These are phyloP conservation scores for Candida stauntonica DNA, from an alignment of 805 yeast genomes.

Conservation along the genomic window DNA sequence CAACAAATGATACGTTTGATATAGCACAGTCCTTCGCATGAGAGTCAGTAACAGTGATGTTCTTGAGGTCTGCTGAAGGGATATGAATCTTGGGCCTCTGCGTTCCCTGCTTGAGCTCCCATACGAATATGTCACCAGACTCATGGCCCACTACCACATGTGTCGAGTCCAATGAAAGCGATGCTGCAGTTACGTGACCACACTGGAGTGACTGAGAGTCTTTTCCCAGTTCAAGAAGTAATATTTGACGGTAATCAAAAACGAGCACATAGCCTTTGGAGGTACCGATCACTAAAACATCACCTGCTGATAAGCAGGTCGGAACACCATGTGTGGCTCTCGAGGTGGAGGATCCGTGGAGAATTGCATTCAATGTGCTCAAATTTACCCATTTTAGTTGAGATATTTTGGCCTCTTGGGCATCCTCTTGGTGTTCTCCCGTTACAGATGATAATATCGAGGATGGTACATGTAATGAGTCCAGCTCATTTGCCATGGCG, in stretches of 20 bases:
- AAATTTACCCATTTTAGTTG: conserved; percentile 38
- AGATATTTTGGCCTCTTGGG: conserved; percentile 7
- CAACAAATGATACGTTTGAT: conserved; percentile 42
- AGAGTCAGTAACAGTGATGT: conserved; percentile 26
- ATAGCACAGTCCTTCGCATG: conserved; percentile 33
- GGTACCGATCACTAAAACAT: conserved; percentile 64
- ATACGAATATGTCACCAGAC: conserved; percentile 60
- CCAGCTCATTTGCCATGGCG: conserved; percentile 5
- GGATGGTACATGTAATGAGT: neutral
- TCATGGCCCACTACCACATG: conserved; percentile 65
- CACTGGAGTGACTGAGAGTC: conserved; percentile 28
- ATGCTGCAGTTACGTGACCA: conserved; percentile 51
- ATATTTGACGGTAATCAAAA: conserved; percentile 64
- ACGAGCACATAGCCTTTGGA: conserved; percentile 57
- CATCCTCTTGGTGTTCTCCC: conserved; percentile 1
- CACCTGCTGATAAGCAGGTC: conserved; percentile 39
- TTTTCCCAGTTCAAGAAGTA: conserved; percentile 40
- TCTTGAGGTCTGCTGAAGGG: conserved; percentile 15
- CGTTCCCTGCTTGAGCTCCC: conserved; percentile 49
- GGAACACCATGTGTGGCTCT: conserved; percentile 47
- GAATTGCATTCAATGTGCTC: conserved; percentile 32
- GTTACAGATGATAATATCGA: neutral
- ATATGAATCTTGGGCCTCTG: conserved; percentile 28
- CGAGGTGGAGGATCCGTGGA: conserved; percentile 31
- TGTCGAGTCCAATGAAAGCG: conserved; percentile 65